These are phyloP conservation scores for Ganoderma meredithae DNA, from an alignment of 1,284 basidiomycete species.

Conservation along the genomic window DNA sequence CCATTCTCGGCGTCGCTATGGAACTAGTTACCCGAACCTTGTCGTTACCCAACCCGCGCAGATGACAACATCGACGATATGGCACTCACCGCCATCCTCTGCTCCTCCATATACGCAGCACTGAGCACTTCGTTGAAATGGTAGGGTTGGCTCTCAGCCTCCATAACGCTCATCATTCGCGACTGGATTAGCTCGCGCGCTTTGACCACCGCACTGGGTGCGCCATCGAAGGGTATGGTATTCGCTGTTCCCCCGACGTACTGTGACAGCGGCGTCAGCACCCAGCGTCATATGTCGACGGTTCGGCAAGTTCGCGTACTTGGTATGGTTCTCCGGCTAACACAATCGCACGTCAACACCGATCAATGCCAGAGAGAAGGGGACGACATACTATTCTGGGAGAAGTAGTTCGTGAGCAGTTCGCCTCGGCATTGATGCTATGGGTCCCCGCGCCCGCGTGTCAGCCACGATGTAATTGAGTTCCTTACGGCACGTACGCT, in stretches of 20 bases:
- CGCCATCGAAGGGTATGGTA: constrained; percentile 67
- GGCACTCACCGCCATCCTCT: constrained; percentile 76
- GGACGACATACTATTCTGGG: constrained; percentile 72
- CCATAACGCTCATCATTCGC: constrained; percentile 49
- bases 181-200: constrained; percentile 66
- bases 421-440: constrained; percentile 77
- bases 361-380: background rate
- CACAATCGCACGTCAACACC: constrained; percentile 11
- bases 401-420: constrained; percentile 81
- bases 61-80: background rate
- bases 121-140: constrained; percentile 81
- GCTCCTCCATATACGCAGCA: constrained; percentile 82
- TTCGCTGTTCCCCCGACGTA: constrained; percentile 78
- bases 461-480: background rate
- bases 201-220: constrained; percentile 60
- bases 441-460: background rate
- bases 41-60: background rate
- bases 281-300: background rate
- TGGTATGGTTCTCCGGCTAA: constrained; percentile 78
- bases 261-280: constrained; percentile 43
- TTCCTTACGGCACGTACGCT: constrained; percentile 50
- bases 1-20: constrained; percentile 80
- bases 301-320: constrained; percentile 44
- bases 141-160: constrained; percentile 38
- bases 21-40: constrained; percentile 54